Conservation (phyloP, 1,284 basidiomycete species). For the Apiotrichum veenhuisii region DNA sequence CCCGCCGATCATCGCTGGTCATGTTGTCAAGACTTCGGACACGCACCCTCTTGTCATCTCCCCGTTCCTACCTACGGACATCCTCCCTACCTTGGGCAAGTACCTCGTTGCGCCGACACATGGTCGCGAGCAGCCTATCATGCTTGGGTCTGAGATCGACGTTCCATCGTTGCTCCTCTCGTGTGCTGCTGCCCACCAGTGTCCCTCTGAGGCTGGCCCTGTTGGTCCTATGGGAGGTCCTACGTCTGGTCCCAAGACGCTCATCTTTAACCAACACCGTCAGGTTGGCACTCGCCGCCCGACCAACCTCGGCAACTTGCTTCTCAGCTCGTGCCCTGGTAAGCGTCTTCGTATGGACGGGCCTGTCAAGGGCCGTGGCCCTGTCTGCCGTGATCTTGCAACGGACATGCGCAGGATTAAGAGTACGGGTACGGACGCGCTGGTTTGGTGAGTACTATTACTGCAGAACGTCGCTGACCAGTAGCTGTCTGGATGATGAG, state of each 20-base stretch:
- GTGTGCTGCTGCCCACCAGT: conserved; percentile 50
- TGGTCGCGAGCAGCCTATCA: conserved; percentile 17
- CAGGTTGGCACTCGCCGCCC: conserved; percentile 15
- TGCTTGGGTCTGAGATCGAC: conserved; percentile 36
- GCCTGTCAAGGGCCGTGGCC: conserved; percentile 71
- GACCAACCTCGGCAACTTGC: conserved; percentile 72
- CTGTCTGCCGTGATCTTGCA: conserved; percentile 77
- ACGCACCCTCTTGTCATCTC: conserved; percentile 79
- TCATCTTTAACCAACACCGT: conserved; percentile 17
- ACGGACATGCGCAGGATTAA: conserved; percentile 75
- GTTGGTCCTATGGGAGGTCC: conserved; percentile 7
- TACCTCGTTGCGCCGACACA: conserved; percentile 25
- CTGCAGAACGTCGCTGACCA: not conserved
- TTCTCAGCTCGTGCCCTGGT: conserved; percentile 88
- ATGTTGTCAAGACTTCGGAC: conserved; percentile 64
- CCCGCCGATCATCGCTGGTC: conserved; percentile 24
- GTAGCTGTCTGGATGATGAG: conserved; percentile 77
- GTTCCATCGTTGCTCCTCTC: conserved; percentile 56
- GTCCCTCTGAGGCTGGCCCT: conserved; percentile 14
- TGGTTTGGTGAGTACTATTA: conserved; percentile 64
- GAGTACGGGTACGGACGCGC: conserved; percentile 68
- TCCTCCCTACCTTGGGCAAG: conserved; percentile 31
- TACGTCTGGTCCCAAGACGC: conserved; percentile 8
- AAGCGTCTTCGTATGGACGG: conserved; percentile 89
- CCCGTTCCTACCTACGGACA: conserved; percentile 32